Evolutionary conservation across 2,329 filamentous ascomycete species (phyloP).

Genomic region (Acrocalymma vagum): DNA sequence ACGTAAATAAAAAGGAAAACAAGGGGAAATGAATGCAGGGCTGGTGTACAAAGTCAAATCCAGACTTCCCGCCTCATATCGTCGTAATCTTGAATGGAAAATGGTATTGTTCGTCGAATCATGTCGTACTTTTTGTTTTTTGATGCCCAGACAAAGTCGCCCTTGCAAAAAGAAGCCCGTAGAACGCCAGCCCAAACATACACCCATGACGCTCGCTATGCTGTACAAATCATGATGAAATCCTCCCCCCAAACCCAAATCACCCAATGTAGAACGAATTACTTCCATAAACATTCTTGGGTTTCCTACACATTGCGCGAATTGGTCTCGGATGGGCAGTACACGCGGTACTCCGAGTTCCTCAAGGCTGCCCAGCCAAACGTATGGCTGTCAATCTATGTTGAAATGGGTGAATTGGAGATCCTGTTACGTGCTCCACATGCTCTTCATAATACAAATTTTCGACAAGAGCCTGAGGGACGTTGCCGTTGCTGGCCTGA

Average conservation of each 20-base stretch:
- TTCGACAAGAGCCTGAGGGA: conserved; percentile 28
- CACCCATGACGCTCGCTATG: conserved; percentile 47
- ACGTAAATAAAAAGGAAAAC: too few species aligned
- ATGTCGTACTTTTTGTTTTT: conserved; percentile 40
- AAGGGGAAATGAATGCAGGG: conserved; percentile 16
- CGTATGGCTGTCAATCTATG: conserved; percentile 37
- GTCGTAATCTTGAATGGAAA: conserved; percentile 37
- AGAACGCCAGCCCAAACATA: conserved; percentile 36
- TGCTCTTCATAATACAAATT: conserved; percentile 41
- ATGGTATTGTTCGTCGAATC: conserved; percentile 36
- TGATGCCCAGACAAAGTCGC: conserved; percentile 19
- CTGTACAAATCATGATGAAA: too few species aligned
- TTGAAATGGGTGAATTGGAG: conserved; percentile 46
- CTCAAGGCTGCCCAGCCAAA: conserved; percentile 12
- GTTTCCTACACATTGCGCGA: conserved; percentile 2
- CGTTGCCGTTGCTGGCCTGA: conserved; percentile 21
- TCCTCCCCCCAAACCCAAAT: too few species aligned
- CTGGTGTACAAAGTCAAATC: conserved; percentile 31
- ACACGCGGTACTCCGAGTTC: conserved; percentile 5
- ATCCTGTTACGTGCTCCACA: conserved; percentile 48
- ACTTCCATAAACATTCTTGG: too few species aligned
- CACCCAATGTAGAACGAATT: too few species aligned
- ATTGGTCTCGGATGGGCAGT: conserved; percentile 1
- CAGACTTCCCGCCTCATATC: conserved; percentile 23
- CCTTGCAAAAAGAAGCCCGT: conserved; percentile 19